phyloP scores from a whole-genome alignment of 345 rosid genomes.

The Eucalyptus victrix region DNA sequence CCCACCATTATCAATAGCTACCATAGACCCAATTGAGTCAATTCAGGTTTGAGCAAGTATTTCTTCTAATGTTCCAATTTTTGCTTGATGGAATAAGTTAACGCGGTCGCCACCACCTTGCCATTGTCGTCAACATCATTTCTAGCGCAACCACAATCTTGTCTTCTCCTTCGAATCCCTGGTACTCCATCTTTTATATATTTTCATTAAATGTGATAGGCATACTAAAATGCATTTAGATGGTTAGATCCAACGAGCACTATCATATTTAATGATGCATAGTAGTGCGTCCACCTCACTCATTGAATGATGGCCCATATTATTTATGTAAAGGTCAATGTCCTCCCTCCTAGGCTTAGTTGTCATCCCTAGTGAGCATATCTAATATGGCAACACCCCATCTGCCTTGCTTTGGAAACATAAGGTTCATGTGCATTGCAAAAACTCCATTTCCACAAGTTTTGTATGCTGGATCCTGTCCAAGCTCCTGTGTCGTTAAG shows the following conservation, averaged over 20 bases:
- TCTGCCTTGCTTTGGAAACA: no score
- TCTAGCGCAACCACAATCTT: neutral
- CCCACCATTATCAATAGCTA: neutral
- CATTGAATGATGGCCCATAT: neutral
- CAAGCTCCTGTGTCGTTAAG: neutral
- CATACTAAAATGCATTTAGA: neutral
- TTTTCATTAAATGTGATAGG: neutral
- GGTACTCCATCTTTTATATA: neutral
- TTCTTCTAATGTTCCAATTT: neutral
- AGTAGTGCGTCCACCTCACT: fast-evolving
- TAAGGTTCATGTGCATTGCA: no score
- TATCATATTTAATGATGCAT: neutral
- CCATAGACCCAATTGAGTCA: neutral
- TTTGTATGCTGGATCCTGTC: neutral
- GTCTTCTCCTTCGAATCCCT: neutral
- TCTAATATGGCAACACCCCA: no score
- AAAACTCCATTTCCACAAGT: neutral
- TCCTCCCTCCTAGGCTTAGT: no score
- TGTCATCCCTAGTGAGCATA: no score
- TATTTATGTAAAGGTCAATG: no score
- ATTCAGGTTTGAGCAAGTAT: neutral
- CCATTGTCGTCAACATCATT: neutral
- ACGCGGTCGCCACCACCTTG: neutral
- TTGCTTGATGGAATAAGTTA: neutral
- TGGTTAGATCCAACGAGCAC: neutral